Conservation (phyloP, 129 eudicot genomes). For the Tagetes patula region DNA sequence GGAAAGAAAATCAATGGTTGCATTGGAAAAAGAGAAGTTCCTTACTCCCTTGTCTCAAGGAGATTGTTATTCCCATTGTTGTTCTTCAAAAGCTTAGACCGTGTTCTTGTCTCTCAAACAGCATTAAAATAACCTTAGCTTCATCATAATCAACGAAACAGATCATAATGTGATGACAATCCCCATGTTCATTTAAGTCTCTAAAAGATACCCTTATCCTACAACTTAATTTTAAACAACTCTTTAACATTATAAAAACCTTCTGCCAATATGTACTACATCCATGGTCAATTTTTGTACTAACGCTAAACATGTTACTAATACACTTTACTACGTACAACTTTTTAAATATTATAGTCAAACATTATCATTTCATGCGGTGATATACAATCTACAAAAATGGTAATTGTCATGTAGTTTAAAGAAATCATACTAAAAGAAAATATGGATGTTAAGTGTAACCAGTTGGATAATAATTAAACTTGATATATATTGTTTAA, state of each 20-base stretch:
- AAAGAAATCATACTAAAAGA: no score
- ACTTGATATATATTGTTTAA: no score
- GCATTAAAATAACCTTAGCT: slow-evolving; percentile 4
- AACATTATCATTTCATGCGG: no score
- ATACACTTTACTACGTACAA: no score
- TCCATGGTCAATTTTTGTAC: slow-evolving; percentile 23
- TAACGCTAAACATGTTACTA: slow-evolving; percentile 14
- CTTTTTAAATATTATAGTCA: no score
- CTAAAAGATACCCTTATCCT: slow-evolving; percentile 38
- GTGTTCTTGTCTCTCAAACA: slow-evolving; percentile 37
- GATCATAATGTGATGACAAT: slow-evolving; percentile 35
- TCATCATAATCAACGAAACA: slow-evolving; percentile 38
- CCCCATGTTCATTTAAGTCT: slow-evolving; percentile 46
- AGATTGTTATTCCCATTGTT: slow-evolving; percentile 52
- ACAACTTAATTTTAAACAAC: slow-evolving; percentile 24
- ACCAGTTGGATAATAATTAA: no score
- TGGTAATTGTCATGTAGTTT: no score
- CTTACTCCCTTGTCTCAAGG: slow-evolving; percentile 66
- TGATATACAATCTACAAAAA: no score
- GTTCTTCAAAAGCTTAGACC: slow-evolving; percentile 20
- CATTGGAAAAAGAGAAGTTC: slow-evolving; percentile 55
- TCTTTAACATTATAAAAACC: slow-evolving; percentile 20
- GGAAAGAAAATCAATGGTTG: slow-evolving; percentile 32
- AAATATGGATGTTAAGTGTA: no score
- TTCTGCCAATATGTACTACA: slow-evolving; percentile 30